Evolutionary conservation across 176 grass and related monocot genomes (phyloP).

Genomic region (Saccharum spontaneum): DNA sequence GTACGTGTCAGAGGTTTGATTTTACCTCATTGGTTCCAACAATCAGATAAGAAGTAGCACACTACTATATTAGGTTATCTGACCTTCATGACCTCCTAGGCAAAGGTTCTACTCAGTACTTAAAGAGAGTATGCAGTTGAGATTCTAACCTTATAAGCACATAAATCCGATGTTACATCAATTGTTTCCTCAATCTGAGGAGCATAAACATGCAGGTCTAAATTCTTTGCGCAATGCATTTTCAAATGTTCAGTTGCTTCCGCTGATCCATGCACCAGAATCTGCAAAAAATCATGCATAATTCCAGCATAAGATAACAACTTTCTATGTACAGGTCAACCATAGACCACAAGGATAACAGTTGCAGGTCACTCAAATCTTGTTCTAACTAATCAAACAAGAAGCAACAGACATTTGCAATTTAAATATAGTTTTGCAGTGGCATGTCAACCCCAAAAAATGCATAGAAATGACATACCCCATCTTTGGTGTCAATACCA

Average conservation of each 20-base stretch:
- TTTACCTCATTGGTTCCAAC: conserved; percentile 4
- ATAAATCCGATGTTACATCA: conserved; percentile 98
- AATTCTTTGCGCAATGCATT: conserved; percentile 80
- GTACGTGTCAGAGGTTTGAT: not conserved
- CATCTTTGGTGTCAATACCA: conserved; percentile 1
- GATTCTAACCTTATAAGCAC: conserved; percentile 87
- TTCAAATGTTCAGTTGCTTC: conserved; percentile 98
- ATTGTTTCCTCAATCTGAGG: conserved; percentile 97
- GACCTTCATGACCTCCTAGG: not conserved
- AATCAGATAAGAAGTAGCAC: conserved; percentile 27
- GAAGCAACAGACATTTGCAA: not conserved
- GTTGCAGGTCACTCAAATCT: conserved; percentile 18
- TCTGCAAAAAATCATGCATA: conserved; percentile 38
- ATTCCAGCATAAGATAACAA: conserved; percentile 17
- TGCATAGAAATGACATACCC: conserved; percentile 25
- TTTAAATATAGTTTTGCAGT: conserved; percentile 5
- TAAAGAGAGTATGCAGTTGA: conserved; percentile 20
- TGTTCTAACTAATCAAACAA: conserved; percentile 8
- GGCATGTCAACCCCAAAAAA: not conserved
- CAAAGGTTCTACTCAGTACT: not conserved
- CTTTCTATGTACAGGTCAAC: conserved; percentile 7
- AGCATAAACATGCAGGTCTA: conserved; percentile 87
- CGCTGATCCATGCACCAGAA: conserved; percentile 88
- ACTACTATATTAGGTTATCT: not conserved
- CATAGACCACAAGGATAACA: conserved; percentile 22